These are phyloP conservation scores for Blepharisma undulans DNA, from an alignment of 169 alveolate species.

Conservation along the genomic window DNA sequence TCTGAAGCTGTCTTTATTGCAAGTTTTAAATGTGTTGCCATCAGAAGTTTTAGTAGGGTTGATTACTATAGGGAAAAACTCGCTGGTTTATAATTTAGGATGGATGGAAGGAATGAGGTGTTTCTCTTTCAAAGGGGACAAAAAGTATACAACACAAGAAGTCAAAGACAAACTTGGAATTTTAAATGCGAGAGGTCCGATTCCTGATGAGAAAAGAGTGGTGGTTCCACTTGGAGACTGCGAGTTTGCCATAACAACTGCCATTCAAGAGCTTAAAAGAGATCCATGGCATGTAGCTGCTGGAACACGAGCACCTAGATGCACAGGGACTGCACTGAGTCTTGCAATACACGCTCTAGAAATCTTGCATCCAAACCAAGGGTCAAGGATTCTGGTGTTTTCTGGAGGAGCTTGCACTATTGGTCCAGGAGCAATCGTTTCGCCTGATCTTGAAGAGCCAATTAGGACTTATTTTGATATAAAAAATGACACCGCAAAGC, in stretches of 20 bases:
- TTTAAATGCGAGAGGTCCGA: not conserved
- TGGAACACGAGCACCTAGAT: constrained; percentile 1
- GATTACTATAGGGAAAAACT: constrained; percentile 3
- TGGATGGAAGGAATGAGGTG: not conserved
- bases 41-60: constrained; percentile 58
- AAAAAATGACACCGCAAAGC: not conserved
- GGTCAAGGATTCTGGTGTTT: not conserved
- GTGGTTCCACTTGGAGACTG: not conserved
- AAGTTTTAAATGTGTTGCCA: constrained; percentile 61
- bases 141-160: not conserved
- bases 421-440: constrained; percentile 5
- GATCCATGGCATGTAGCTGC: constrained; percentile 32
- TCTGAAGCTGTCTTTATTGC: constrained; percentile 71
- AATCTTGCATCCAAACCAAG: not conserved
- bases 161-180: not conserved
- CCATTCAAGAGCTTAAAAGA: constrained; percentile 2
- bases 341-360: not conserved
- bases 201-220: not conserved
- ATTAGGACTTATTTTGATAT: not conserved
- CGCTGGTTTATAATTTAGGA: not conserved
- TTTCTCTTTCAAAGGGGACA: constrained; percentile 7
- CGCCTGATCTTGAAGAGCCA: not conserved
- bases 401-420: constrained; percentile 2
- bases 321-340: constrained; percentile 20
- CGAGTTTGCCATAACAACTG: not conserved